Base-by-base conservation (phyloP, 2,329 filamentous ascomycete species). In the Fusarium lateritium region DNA sequence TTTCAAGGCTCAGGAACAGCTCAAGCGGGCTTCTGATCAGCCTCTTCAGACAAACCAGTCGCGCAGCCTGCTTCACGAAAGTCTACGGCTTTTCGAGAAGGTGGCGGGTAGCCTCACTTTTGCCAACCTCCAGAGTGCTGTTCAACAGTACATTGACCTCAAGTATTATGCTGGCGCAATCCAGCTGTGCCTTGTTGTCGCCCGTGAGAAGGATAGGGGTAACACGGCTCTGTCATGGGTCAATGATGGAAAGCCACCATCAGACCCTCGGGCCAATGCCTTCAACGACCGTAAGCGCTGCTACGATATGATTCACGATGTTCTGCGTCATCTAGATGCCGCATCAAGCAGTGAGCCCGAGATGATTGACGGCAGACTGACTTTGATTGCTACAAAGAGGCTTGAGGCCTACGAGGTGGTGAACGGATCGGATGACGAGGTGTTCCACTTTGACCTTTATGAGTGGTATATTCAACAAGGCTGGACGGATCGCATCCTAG, bases 401-500 rank as follows among this genome's bases (percentile, higher is more conserved):
- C 88, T 89, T 50, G 95, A 99, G 81, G 95, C 96, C 0, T 97
- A 98, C 79, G 88, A 91, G 44, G 92, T 98, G 4, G 94, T 99
- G 73, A 93, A 97, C 76, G 88, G 87, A 61, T 97, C 95, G 0
- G 88, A 91, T 15, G 96, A 99, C 71, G 93, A 98, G 75, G 92
- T 98, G 6, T 99, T 99, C 83, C 92, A 98, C 78, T 97, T 93
- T 65, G 94, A 93, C 74, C 85, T 99, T n/a, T 99, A 98, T 77
- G 94, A 98, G 75, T 99, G 96, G 95, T 99, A 99, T 79, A 90
- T 98, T 70, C 82, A 87, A 55, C 91, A 94, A 77, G 91, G 92
- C 19, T 94, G 93, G 89, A 92, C 89, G 11, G 94, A 98, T 67
- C 91, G 94, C 15, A 87, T 99, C 28, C 87, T 99, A 34, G 89